Evolutionary conservation across 1,139 yeast species (phyloP), one percentile per base, ranked within the genome.

Genomic region (Scheffersomyces cryptocercus): DNA sequence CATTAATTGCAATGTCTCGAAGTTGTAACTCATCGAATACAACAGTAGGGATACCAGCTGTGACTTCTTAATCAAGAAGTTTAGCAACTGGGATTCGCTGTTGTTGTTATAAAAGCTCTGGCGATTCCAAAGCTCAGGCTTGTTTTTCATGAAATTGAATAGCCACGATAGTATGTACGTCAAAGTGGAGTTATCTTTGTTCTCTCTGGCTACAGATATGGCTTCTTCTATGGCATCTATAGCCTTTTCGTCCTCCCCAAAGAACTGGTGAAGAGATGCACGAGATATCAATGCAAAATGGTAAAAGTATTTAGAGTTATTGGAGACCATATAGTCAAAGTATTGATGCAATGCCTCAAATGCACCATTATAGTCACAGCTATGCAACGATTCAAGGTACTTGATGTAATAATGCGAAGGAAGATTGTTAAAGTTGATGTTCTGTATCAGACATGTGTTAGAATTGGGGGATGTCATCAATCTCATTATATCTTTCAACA

Each of bases 141-240:
- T 77, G 48, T 79, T 78, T 47, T 81, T 81, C 58, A 88, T 73
- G 51, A 87, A 87, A 49, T 84, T 79, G 56, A 83, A 83, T 1
- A 89, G 69, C 95, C 96, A 88, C 7, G 91, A 78, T 37, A 89
- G 67, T n/a, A 90, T 77, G 52, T 83, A 84, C 12, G 89, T 85
- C 34, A 90, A 69, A 14, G 96, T 88, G 10, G 76, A 69, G 47
- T 80, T 75, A 60, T 90, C 97, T 51, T 83, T 84, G 54, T 87
- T 85, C 56, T 90, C 97, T 53, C 97, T 70, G 0, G 97, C 97
- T 2, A 90, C 91, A 3, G 88, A 75, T 3, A 90, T 85, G 0
- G 97, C 95, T 58, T 90, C 97, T 51, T 86, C 89, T 4, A 90
- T 86, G 0, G 96, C 86, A 51, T 84, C 77, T 12, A 88, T 64